phyloP scores from a whole-genome alignment of 192 early-diverging fungal species.

The Gamsiella multidivaricata region DNA sequence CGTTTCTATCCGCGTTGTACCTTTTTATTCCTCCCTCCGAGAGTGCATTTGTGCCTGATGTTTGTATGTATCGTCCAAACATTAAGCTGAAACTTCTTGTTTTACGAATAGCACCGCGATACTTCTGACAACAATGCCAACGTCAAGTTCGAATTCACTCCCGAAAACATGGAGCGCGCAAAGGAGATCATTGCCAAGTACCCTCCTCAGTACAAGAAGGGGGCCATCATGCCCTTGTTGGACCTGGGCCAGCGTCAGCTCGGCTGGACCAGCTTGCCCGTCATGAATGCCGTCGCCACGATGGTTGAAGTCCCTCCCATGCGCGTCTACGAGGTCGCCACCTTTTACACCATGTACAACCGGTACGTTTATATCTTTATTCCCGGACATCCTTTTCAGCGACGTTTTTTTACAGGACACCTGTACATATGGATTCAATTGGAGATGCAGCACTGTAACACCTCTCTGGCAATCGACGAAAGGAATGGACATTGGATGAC shows the following conservation, averaged over 20 bases:
- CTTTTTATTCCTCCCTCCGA: background rate
- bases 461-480: no score
- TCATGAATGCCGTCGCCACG: slow-evolving; percentile 98
- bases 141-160: slow-evolving; percentile 86
- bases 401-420: no score
- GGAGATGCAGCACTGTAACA: no score
- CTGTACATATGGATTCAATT: no score
- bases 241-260: slow-evolving; percentile 96
- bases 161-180: slow-evolving; percentile 83
- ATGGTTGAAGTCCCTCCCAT: slow-evolving; percentile 96
- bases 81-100: background rate
- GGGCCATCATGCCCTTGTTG: slow-evolving; percentile 93
- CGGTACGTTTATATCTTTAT: slow-evolving; percentile 58
- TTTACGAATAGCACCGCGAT: slow-evolving; percentile 71
- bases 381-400: no score
- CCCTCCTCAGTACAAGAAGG: slow-evolving; percentile 98
- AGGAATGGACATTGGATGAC: no score
- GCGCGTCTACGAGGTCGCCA: slow-evolving; percentile 99
- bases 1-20: no score
- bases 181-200: slow-evolving; percentile 92
- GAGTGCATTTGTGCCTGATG: background rate
- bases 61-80: background rate
- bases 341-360: slow-evolving; percentile 99
- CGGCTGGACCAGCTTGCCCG: slow-evolving; percentile 92
- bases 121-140: slow-evolving; percentile 85